These are phyloP conservation scores for Pelargonium nanum DNA, from an alignment of 345 rosid genomes.

Conservation along the genomic window DNA sequence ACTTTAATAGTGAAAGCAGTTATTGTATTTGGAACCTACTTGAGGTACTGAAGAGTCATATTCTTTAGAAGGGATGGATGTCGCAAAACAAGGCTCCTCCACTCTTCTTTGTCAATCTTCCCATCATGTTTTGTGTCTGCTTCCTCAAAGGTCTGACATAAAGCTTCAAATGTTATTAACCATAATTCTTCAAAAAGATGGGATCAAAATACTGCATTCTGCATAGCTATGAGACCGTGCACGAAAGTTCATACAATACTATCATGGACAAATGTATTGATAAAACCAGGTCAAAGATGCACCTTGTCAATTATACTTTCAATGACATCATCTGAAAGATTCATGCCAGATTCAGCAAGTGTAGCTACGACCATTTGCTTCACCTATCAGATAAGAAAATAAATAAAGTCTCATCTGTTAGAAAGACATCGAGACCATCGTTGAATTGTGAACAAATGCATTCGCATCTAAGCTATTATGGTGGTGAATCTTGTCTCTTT, in stretches of 20 bases:
- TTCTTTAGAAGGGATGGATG: slow-evolving; percentile 91
- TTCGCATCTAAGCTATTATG: neutral
- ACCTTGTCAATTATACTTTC: slow-evolving; percentile 98
- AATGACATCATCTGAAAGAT: slow-evolving; percentile 78
- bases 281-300: slow-evolving; percentile 5
- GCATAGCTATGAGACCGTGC: neutral
- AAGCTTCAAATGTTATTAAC: slow-evolving; percentile 10
- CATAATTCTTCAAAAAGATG: neutral
- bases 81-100: slow-evolving; percentile 86
- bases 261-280: neutral
- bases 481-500: too few relatives aligned
- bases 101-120: slow-evolving; percentile 87
- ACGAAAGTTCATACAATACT: too few relatives aligned
- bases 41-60: slow-evolving; percentile 98
- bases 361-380: slow-evolving; percentile 99
- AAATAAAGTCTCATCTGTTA: neutral
- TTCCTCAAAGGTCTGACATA: slow-evolving; percentile 85
- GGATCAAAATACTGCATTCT: neutral
- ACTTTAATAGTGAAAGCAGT: neutral
- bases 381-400: slow-evolving; percentile 34
- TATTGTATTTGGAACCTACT: slow-evolving; percentile 37
- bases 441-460: neutral
- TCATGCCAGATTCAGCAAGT: slow-evolving; percentile 98
- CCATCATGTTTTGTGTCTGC: slow-evolving; percentile 98
- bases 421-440: slow-evolving; percentile 2